Evolutionary conservation across 2,329 filamentous ascomycete species (phyloP).

Genomic region (Calonectria pseudoreteaudii): DNA sequence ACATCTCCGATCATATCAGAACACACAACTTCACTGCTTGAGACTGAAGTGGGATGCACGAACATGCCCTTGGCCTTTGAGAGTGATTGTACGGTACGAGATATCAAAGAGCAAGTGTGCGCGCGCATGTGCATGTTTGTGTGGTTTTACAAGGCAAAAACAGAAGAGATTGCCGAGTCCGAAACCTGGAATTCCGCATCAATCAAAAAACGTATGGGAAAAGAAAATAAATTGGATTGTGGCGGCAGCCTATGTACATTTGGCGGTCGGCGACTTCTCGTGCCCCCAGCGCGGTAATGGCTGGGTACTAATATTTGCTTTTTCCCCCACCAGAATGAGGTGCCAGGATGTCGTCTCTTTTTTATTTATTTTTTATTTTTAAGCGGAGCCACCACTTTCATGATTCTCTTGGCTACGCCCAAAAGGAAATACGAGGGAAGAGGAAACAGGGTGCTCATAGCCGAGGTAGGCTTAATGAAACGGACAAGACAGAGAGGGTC

Average conservation of each 20-base stretch:
- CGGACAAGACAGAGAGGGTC: background rate
- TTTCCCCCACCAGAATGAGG: slow-evolving; percentile 24
- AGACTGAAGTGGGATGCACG: background rate
- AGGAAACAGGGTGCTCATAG: slow-evolving; percentile 27
- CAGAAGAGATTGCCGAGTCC: slow-evolving; percentile 13
- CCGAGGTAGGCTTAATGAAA: background rate
- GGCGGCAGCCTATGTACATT: slow-evolving; percentile 21
- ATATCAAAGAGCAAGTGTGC: background rate
- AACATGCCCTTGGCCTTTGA: background rate
- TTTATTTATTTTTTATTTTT: too few relatives aligned
- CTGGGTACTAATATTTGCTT: slow-evolving; percentile 29
- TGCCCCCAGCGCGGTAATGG: slow-evolving; percentile 17
- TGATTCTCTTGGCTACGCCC: slow-evolving; percentile 15
- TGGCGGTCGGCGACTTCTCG: slow-evolving; percentile 13
- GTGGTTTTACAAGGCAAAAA: background rate
- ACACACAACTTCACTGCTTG: background rate
- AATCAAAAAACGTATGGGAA: slow-evolving; percentile 12
- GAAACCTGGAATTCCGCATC: slow-evolving; percentile 19
- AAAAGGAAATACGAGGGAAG: slow-evolving; percentile 36
- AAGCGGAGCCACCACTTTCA: slow-evolving; percentile 3
- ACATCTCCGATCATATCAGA: background rate
- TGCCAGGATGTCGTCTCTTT: slow-evolving; percentile 22
- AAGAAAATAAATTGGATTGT: slow-evolving; percentile 8
- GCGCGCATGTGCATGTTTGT: background rate
- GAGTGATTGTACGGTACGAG: background rate